Base-by-base conservation (phyloP, 352 stramenopile species). In the Phytopythium helicoides region DNA sequence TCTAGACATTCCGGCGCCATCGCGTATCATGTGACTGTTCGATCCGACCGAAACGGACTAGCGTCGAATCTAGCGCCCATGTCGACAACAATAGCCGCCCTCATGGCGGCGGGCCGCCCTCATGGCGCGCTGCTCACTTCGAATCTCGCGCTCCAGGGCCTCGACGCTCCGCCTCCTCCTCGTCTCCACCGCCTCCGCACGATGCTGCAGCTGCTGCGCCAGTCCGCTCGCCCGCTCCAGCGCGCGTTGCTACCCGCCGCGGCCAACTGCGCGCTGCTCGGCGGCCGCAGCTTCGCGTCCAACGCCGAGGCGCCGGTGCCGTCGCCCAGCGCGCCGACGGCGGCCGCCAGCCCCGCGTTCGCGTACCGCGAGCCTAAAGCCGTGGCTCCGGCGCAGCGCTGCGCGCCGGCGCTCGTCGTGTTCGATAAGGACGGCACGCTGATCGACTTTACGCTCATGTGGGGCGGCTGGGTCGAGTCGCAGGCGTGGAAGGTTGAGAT, bases 401-500 rank as follows among this genome's bases (percentile, higher is more conserved):
- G 73, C 59, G 64, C 72, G 25, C 83, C 81, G 15, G 68, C 76
- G 45, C 84, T 95, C 28, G 86, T 95, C 39, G 73, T 95, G 38
- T 95, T 95, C 38, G 84, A 95, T 66, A 95, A 95, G 68, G 86
- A 95, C 54, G 86, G 86, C 57, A 95, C 86, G 53, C 81, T 95
- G 47, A 94, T 95, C 54, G 86, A 95, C 62, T 95, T 95, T 54
- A 92, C 90, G 52, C 73, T 89, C 67, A 95, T 94, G 86, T 95
- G 86, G 86, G 82, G 81, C 50, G 78, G 79, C 39, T 95, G 83
- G 83, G 76, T 93, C 52, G 83, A 94, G 60, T 89, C 76, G 5
- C 82, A 94, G 47, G 85, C 83, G 7, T 92, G 80, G 80, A 75
- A 81, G 44, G 76, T 95, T 19, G 86, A 95, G 61, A 94, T 93